Percentiles rank a stretch among this genome's conserved stretches.
Conservation (phyloP, 202 grass and related monocot species). For the Panicum virgatum region DNA sequence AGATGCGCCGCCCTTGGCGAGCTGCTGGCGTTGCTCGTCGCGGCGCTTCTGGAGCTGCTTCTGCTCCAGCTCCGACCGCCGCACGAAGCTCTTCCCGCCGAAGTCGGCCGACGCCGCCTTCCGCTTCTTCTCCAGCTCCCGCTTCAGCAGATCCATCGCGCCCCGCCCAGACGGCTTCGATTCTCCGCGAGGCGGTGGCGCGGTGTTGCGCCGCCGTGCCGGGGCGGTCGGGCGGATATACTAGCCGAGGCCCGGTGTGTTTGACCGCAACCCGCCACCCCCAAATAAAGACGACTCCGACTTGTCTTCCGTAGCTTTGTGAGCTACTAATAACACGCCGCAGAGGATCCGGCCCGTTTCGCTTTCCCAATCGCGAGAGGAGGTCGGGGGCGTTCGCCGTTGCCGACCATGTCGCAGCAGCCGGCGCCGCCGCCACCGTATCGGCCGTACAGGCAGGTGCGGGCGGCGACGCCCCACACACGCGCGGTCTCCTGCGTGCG, state of each 20-base stretch:
- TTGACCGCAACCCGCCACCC: slow-evolving; percentile 1
- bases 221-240: neutral
- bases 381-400: too few species aligned
- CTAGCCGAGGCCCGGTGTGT: neutral
- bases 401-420: slow-evolving; percentile 46
- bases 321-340: too few species aligned
- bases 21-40: slow-evolving; percentile 61
- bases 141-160: slow-evolving; percentile 84
- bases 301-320: neutral
- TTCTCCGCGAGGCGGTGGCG: slow-evolving; percentile 27
- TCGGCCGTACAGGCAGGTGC: slow-evolving; percentile 59
- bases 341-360: neutral
- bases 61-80: slow-evolving; percentile 95
- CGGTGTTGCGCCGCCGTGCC: neutral
- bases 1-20: slow-evolving; percentile 48
- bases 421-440: slow-evolving; percentile 43
- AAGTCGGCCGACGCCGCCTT: slow-evolving; percentile 63
- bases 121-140: slow-evolving; percentile 82
- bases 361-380: slow-evolving; percentile 9
- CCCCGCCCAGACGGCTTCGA: neutral
- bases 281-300: too few species aligned
- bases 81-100: slow-evolving; percentile 76
- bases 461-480: slow-evolving; percentile 52
- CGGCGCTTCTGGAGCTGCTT: slow-evolving; percentile 90
- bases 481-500: slow-evolving; percentile 84